Percentiles rank a stretch among this genome's conserved stretches.
Conservation (phyloP, 257 asterid species). For the Fraxinus cuspidata region DNA sequence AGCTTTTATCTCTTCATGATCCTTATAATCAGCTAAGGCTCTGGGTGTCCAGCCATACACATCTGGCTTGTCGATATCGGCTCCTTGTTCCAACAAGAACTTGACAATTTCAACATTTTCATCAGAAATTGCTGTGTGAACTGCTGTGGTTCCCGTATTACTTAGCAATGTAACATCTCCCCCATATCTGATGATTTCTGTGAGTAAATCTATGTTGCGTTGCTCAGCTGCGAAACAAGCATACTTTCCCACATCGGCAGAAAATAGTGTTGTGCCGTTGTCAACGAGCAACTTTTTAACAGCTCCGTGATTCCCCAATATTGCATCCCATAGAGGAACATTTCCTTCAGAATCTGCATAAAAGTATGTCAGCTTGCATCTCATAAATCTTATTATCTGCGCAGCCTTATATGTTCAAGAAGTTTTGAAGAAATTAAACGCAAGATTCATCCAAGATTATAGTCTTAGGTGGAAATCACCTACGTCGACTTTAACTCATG, state of each 20-base stretch:
- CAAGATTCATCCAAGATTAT: too few relatives aligned
- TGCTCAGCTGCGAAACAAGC: slow-evolving; percentile 49
- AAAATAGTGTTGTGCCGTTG: slow-evolving; percentile 44
- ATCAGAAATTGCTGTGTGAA: slow-evolving; percentile 53
- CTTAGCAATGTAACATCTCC: slow-evolving; percentile 46
- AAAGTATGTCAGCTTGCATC: background rate
- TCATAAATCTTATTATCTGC: background rate
- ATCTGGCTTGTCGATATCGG: slow-evolving; percentile 35
- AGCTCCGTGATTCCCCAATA: slow-evolving; percentile 38
- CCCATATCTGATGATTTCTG: slow-evolving; percentile 43
- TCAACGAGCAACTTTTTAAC: slow-evolving; percentile 40
- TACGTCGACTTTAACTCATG: too few relatives aligned
- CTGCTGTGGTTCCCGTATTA: slow-evolving; percentile 35
- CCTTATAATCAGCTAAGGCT: slow-evolving; percentile 59
- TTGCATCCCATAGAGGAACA: slow-evolving; percentile 72
- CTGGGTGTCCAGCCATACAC: slow-evolving; percentile 49
- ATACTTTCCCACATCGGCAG: slow-evolving; percentile 42
- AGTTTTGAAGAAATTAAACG: background rate
- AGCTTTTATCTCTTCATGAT: slow-evolving; percentile 47
- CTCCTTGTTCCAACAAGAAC: slow-evolving; percentile 49
- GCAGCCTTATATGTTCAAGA: background rate
- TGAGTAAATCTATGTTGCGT: slow-evolving; percentile 45
- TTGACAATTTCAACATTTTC: slow-evolving; percentile 51
- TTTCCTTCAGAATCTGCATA: slow-evolving; percentile 59
- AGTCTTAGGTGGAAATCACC: too few relatives aligned